Base-by-base conservation (phyloP, 768 basidiomycete genomes). In the Leucosporidium creatinivorum region DNA sequence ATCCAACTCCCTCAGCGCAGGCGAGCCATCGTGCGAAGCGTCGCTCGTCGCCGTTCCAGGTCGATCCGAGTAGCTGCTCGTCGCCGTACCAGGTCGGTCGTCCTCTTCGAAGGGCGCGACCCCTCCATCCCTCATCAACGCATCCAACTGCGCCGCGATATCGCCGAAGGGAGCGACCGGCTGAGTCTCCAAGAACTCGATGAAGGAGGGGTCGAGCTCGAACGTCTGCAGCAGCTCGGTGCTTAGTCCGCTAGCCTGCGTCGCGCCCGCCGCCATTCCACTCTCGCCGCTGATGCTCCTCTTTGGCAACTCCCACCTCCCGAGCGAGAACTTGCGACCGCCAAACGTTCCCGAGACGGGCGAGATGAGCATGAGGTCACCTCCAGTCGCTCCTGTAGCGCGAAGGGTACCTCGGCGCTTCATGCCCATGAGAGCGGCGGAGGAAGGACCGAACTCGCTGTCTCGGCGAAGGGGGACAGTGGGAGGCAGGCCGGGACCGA, bases 351-450 rank as follows among this genome's bases (percentile, higher is more conserved):
- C 60, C 30, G 61, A 50, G 19, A 65, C 31, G 13, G 67, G 70
- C 54, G 67, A 68, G 62, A 72, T 66, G 67, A 72, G 67, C 65
- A 72, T 66, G 36, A 72, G 55, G 58, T 72, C 67, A 19, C 62
- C 67, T 18, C 59, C 49, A 1, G 7, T 33, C 7, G 33, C 48
- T 17, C 39, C 39, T 4, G 50, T 18, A 13, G 39, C 48, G 3
- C 67, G 61, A 19, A 72, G 10, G 3, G 70, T 72, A 10, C 65
- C 62, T 0, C 70, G 67, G 0, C 70, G 70, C 39, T 66, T 60
- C 18, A 72, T 62, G 4, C 67, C 70, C 30, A 57, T 28, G 30
- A 57, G 55, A 23, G 30, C 21, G 31, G 55, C 12, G 55, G 23
- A 30, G 31, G 30, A 33, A 25, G 23, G 55, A 17, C 21, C 17